phyloP scores from a whole-genome alignment of 1,284 basidiomycete genomes.

The Sutorius eximius region DNA sequence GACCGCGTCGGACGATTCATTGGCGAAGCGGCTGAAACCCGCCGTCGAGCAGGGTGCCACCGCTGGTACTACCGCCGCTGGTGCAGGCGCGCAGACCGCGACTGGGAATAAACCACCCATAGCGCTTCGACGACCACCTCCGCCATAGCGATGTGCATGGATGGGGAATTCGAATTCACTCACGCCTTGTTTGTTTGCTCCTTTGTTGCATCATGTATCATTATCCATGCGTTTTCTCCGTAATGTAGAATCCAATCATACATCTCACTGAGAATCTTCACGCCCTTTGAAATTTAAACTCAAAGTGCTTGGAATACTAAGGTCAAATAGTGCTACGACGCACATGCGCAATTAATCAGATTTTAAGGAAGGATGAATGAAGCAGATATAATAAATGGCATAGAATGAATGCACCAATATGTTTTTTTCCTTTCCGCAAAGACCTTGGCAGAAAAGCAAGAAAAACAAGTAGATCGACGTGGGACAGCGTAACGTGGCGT shows the following conservation, averaged over 20 bases:
- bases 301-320: neutral
- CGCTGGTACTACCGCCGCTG: neutral
- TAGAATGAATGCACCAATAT: neutral
- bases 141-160: slow-evolving; percentile 11
- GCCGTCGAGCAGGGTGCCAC: slow-evolving; percentile 26
- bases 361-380: slow-evolving; percentile 3
- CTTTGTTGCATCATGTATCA: slow-evolving; percentile 21
- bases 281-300: neutral
- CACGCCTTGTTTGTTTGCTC: neutral
- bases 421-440: slow-evolving; percentile 2
- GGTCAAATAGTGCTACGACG: neutral
- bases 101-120: slow-evolving; percentile 34
- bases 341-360: slow-evolving; percentile 19
- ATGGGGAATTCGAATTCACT: too few species aligned
- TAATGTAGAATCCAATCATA: neutral
- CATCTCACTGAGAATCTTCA: neutral
- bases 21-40: slow-evolving; percentile 72
- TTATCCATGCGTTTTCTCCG: slow-evolving; percentile 16
- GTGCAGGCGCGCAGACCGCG: neutral
- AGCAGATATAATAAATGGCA: neutral
- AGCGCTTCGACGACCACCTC: slow-evolving; percentile 34
- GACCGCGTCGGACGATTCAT: slow-evolving; percentile 50
- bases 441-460: neutral
- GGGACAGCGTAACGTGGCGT: slow-evolving; percentile 16
- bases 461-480: slow-evolving; percentile 2